phyloP scores from a whole-genome alignment of 1,139 yeast species.

The Sugiyamaella grinbergsii region DNA sequence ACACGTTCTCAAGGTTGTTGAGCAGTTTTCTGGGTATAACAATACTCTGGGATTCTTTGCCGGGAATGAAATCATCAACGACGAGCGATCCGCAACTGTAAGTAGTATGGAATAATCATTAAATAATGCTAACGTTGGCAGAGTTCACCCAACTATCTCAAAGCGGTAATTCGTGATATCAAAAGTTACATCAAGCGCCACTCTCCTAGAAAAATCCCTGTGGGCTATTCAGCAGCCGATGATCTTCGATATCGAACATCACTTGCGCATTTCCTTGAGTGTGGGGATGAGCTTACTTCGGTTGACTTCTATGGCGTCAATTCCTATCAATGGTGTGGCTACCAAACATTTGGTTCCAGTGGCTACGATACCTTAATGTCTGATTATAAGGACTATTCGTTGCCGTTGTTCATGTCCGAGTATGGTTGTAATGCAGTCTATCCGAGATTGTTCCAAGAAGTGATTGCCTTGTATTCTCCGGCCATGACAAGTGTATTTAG shows the following conservation, averaged over 20 bases:
- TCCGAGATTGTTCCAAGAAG: slow-evolving; percentile 83
- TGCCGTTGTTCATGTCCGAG: slow-evolving; percentile 88
- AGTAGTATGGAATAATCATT: not conserved
- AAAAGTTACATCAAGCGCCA: slow-evolving; percentile 65
- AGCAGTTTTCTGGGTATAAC: slow-evolving; percentile 80
- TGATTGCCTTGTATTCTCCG: slow-evolving; percentile 47
- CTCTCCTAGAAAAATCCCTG: slow-evolving; percentile 71
- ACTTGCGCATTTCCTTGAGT: slow-evolving; percentile 78
- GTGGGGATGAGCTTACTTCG: slow-evolving; percentile 61
- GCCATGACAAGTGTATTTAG: slow-evolving; percentile 60
- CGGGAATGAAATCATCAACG: slow-evolving; percentile 91
- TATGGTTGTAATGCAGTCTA: slow-evolving; percentile 86
- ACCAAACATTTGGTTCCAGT: slow-evolving; percentile 61
- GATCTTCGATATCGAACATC: slow-evolving; percentile 75
- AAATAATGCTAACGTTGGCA: slow-evolving; percentile 6
- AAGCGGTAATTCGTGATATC: slow-evolving; percentile 78
- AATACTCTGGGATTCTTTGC: slow-evolving; percentile 93
- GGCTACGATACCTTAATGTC: slow-evolving; percentile 69
- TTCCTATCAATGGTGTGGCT: slow-evolving; percentile 94
- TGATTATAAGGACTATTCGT: slow-evolving; percentile 60
- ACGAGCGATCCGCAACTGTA: slow-evolving; percentile 53
- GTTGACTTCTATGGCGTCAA: slow-evolving; percentile 95
- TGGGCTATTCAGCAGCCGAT: slow-evolving; percentile 97
- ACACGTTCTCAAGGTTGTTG: slow-evolving; percentile 77
- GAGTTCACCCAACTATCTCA: slow-evolving; percentile 60